Evolutionary conservation across 352 stramenopile species (phyloP).

Genomic region (Pythium aristosporum): DNA sequence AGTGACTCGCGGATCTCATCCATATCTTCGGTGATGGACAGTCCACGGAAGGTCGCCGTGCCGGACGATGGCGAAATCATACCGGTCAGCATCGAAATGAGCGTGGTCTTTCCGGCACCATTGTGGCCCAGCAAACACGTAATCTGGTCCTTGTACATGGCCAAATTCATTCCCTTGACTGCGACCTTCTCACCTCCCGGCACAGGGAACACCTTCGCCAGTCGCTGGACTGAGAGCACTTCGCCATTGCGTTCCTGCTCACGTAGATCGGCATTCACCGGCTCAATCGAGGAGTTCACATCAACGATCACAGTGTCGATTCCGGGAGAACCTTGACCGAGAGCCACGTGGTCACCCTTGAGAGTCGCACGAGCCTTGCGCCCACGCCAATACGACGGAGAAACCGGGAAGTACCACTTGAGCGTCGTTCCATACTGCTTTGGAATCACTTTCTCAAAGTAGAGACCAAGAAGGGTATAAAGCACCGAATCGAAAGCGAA

Average conservation of each 20-base stretch:
- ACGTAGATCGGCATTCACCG: slow-evolving; percentile 36
- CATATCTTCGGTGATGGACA: slow-evolving; percentile 77
- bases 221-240: slow-evolving; percentile 54
- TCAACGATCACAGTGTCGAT: slow-evolving; percentile 35
- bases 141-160: slow-evolving; percentile 93
- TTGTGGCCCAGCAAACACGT: slow-evolving; percentile 95
- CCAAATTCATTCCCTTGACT: slow-evolving; percentile 81
- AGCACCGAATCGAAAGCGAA: slow-evolving; percentile 87
- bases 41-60: slow-evolving; percentile 51
- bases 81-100: slow-evolving; percentile 81
- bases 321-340: slow-evolving; percentile 7
- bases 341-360: background rate
- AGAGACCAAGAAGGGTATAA: slow-evolving; percentile 83
- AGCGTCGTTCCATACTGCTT: slow-evolving; percentile 89
- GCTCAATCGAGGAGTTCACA: slow-evolving; percentile 40
- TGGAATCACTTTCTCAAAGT: slow-evolving; percentile 91
- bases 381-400: slow-evolving; percentile 64
- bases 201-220: slow-evolving; percentile 80
- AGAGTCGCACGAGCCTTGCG: background rate
- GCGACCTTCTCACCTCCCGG: slow-evolving; percentile 72
- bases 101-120: slow-evolving; percentile 90
- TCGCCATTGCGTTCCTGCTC: slow-evolving; percentile 50
- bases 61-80: slow-evolving; percentile 60
- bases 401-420: slow-evolving; percentile 91
- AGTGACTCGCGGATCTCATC: slow-evolving; percentile 87